Base-by-base conservation (phyloP, 2,329 filamentous ascomycete species). In the Aspergillus sp. region DNA sequence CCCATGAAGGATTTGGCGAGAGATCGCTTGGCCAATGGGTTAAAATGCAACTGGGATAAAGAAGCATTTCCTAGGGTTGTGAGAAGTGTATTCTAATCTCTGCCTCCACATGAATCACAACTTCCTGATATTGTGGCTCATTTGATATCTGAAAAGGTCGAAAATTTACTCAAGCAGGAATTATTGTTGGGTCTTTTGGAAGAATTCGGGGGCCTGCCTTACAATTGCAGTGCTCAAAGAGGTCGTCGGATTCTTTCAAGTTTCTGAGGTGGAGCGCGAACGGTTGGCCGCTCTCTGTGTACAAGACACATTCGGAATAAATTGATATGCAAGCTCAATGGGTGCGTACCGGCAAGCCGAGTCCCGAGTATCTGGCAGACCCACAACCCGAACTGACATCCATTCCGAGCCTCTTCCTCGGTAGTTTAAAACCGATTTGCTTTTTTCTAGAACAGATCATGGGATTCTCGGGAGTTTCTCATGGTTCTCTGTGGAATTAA, bases 1-100 rank as follows among this genome's bases (percentile, higher is more conserved):
- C 41, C 49, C 41, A 27, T 50, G 13, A 13, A 37, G n/a, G 7
- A 47, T 9, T 41, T 50, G 12, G 41, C 45, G 15, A 42, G 17
- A 22, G 32, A 19, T 41, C 45, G 35, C 19, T 44, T 50, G n/a
- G 27, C 37, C 20, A 41, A 20, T 25, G 47, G 45, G 47, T 27
- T 35, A 22, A 37, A 48, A 12, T 27, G 7, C 12, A 46, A 45
- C 23, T 45, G 46, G 49, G 27, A 32, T 6, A 32, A 32, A 32
- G 27, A 32, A 32, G 27, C 3, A 32, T 32, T 32, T 6, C 13
- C 13, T 32, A 2, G 5, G 7, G 27, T 20, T 20, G 20, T 20
- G 20, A 20, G 27, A 32, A 32, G 27, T 13, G 27, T 32, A 3
- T 32, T 32, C 27, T 6, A 32, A 6, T 32, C 27, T 32, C 27